Evolutionary conservation across 805 yeast genomes (phyloP), one percentile per base, ranked within the genome.

Genomic region (Brettanomyces anomalus): DNA sequence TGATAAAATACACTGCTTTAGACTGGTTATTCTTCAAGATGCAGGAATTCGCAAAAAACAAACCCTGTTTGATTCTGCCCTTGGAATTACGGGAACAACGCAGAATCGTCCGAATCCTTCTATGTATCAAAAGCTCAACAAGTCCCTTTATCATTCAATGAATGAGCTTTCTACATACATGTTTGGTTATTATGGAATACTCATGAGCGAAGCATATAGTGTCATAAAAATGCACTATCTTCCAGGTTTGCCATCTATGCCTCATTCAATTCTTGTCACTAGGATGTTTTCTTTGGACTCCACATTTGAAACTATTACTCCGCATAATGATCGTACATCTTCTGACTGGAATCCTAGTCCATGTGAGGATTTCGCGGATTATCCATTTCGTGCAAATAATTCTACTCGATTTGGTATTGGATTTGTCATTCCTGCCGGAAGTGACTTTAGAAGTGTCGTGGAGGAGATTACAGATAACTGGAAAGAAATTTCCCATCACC

Each of bases 161-260:
- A 60, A 58, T 43, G 79, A 76, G 45, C 50, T 76, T 17, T 66
- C 72, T 21, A 71, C 71, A 43, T 72, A 67, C 49, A 72, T 76
- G 74, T 76, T 75, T 56, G 81, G 81, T 11, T 70, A 74, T 41
- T 54, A 55, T 42, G 80, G 81, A 0, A 58, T 76, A 28, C 74
- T 77, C 7, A 59, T 72, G 6, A 71, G 65, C 44, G 78, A 75
- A 43, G 56, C 63, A 15, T 61, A 62, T 16, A 55, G 66, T 18
- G 56, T 68, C 11, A 70, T 76, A 4, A 76, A 76, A 46, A 51
- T 75, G 2, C 79, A 76, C 53, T 48, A 61, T 36, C 54, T 76
- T 15, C 78, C 78, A 1, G 55, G 66, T 1, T 49, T 72, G 16
- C 60, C 66, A 19, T 60, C 62, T 21, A 58, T 58, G 52, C 60